These are phyloP conservation scores for Vickermania spadyakhi DNA, from an alignment of 208 protist genomes.

Conservation along the genomic window DNA sequence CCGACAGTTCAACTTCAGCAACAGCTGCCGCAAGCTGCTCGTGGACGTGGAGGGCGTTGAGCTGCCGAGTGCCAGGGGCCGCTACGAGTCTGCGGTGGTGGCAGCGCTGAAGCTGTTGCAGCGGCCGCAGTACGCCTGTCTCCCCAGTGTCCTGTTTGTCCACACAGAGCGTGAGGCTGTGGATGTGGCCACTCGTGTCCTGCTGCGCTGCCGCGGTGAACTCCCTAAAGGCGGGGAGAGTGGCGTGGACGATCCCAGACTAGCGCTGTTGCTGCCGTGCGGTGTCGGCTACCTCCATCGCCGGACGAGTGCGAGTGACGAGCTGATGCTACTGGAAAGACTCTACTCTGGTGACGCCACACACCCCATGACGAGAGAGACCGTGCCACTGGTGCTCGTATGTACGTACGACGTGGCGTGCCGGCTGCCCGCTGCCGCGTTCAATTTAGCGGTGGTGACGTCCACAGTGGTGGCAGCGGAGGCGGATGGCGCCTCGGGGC, in stretches of 20 bases:
- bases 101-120: slow-evolving; percentile 47
- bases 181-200: slow-evolving; percentile 54
- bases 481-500: neutral
- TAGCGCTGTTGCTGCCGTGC: slow-evolving; percentile 46
- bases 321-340: slow-evolving; percentile 35
- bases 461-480: slow-evolving; percentile 30
- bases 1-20: slow-evolving; percentile 74
- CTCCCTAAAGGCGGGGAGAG: slow-evolving; percentile 1
- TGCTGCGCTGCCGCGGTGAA: slow-evolving; percentile 62
- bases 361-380: slow-evolving; percentile 31
- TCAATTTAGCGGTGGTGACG: slow-evolving; percentile 61
- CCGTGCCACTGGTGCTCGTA: slow-evolving; percentile 61
- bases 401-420: slow-evolving; percentile 71
- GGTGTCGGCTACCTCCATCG: slow-evolving; percentile 74
- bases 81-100: slow-evolving; percentile 54
- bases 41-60: slow-evolving; percentile 58
- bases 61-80: slow-evolving; percentile 29
- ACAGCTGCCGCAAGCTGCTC: slow-evolving; percentile 55
- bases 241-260: slow-evolving; percentile 33
- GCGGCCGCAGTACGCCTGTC: slow-evolving; percentile 33
- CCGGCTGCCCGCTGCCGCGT: slow-evolving; percentile 67
- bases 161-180: slow-evolving; percentile 43
- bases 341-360: slow-evolving; percentile 33
- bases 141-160: slow-evolving; percentile 63
- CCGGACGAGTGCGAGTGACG: slow-evolving; percentile 49